A percentile compares a stretch with the other conserved stretches of the same genome.
Evolutionary conservation across 352 stramenopile species (phyloP).

Genomic region (Lagenidium giganteum): DNA sequence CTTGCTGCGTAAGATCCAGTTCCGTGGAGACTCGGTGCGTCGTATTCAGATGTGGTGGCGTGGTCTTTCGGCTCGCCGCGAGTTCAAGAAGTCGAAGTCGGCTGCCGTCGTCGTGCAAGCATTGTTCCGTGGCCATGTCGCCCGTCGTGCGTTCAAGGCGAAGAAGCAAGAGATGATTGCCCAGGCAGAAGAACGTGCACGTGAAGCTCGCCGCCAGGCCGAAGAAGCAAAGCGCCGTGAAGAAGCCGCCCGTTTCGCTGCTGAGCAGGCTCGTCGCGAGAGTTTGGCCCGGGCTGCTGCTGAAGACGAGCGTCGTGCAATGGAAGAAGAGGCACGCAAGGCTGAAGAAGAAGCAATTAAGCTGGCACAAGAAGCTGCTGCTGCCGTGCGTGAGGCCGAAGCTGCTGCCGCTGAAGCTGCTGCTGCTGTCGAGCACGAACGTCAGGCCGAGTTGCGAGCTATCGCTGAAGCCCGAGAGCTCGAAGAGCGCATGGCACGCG

Average conservation of each 20-base stretch:
- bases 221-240: constrained; percentile 80
- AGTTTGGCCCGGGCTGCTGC: constrained; percentile 44
- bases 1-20: constrained; percentile 56
- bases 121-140: constrained; percentile 74
- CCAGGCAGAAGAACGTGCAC: constrained; percentile 63
- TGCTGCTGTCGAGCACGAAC: constrained; percentile 73
- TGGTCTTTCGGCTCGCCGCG: constrained; percentile 55
- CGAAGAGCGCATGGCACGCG: constrained; percentile 45
- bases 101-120: constrained; percentile 71
- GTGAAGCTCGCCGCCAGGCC: constrained; percentile 65
- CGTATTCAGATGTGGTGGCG: constrained; percentile 86
- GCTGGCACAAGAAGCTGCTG: constrained; percentile 46
- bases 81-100: constrained; percentile 80
- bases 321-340: constrained; percentile 69
- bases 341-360: constrained; percentile 61
- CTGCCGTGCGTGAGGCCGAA: constrained; percentile 55
- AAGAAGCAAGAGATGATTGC: constrained; percentile 86
- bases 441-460: constrained; percentile 73
- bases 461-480: constrained; percentile 71
- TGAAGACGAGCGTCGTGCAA: constrained; percentile 50
- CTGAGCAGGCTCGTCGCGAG: constrained; percentile 51
- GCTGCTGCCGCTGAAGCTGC: constrained; percentile 65
- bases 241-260: constrained; percentile 57
- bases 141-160: constrained; percentile 67
- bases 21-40: constrained; percentile 48